Percentiles rank a stretch among this genome's conserved stretches.
These are phyloP conservation scores for Puccinia polysora DNA, from an alignment of 1,284 basidiomycete genomes.

Conservation along the genomic window DNA sequence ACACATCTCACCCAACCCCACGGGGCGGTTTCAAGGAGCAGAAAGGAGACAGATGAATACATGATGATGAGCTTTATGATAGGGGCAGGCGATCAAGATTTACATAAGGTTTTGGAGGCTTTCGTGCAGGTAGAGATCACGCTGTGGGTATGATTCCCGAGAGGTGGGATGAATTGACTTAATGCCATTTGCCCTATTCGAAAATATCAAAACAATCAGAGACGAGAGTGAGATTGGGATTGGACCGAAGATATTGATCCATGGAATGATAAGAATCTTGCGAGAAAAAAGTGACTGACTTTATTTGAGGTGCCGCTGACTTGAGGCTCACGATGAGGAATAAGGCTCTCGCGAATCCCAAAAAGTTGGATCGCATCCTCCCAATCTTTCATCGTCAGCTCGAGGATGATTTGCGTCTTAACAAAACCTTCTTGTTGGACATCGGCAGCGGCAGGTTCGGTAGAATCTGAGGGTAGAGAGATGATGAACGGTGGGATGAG, in stretches of 20 bases:
- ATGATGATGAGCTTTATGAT: no score
- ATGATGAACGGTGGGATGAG: slow-evolving; percentile 53
- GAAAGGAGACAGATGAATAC: no score
- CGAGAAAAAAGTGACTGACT: neutral
- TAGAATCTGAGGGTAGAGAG: slow-evolving; percentile 5
- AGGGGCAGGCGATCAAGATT: no score
- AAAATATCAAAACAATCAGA: neutral
- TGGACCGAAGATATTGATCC: neutral
- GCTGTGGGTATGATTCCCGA: no score
- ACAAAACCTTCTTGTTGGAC: slow-evolving; percentile 55
- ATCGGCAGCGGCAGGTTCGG: slow-evolving; percentile 7
- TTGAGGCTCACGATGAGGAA: slow-evolving; percentile 52
- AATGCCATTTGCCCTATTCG: slow-evolving; percentile 9
- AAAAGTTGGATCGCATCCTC: slow-evolving; percentile 74
- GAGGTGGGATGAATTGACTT: no score
- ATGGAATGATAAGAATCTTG: neutral
- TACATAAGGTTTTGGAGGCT: no score
- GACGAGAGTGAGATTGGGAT: neutral
- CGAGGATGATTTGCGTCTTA: slow-evolving; percentile 74
- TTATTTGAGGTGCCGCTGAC: neutral
- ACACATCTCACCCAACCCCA: no score
- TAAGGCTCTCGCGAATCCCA: slow-evolving; percentile 61
- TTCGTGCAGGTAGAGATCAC: no score
- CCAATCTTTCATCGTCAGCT: slow-evolving; percentile 78
- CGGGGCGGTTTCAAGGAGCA: no score